Evolutionary conservation across 495 filamentous ascomycete genomes (phyloP).

Genomic region (Penicillium ucsense): DNA sequence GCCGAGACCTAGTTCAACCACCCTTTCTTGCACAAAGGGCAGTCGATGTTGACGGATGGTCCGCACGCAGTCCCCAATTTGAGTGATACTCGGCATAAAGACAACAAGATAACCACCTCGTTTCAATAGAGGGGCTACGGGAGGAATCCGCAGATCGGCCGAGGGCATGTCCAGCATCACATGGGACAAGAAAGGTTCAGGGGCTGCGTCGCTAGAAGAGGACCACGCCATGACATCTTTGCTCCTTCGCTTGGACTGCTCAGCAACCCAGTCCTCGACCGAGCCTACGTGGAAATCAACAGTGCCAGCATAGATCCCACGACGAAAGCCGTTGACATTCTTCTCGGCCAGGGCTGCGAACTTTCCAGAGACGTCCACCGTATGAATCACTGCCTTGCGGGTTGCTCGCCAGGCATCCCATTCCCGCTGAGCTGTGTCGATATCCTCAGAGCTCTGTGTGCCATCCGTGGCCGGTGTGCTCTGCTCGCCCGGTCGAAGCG

Average conservation of each 20-base stretch:
- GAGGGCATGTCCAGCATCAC: conserved; percentile 63
- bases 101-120: conserved; percentile 53
- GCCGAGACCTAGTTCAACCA: conserved; percentile 53
- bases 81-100: conserved; percentile 69
- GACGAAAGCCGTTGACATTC: conserved; percentile 54
- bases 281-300: conserved; percentile 64
- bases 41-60: conserved; percentile 39
- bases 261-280: conserved; percentile 50
- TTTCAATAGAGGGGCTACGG: conserved; percentile 46
- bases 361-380: conserved; percentile 50
- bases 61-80: conserved; percentile 54
- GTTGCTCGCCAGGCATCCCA: conserved; percentile 38
- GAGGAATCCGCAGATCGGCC: conserved; percentile 46
- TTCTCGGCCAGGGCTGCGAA: conserved; percentile 51
- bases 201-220: conserved; percentile 2
- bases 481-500: conserved; percentile 16
- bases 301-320: conserved; percentile 55
- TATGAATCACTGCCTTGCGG: conserved; percentile 60
- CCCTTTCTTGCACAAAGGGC: conserved; percentile 49
- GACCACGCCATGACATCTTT: conserved; percentile 15
- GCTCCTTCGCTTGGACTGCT: conserved; percentile 30
- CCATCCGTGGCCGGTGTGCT: conserved; percentile 1
- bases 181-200: conserved; percentile 53
- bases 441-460: neutral
- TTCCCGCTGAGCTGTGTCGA: conserved; percentile 5